Base-by-base conservation (phyloP, 495 filamentous ascomycete genomes). In the Penicillium chermesinum region DNA sequence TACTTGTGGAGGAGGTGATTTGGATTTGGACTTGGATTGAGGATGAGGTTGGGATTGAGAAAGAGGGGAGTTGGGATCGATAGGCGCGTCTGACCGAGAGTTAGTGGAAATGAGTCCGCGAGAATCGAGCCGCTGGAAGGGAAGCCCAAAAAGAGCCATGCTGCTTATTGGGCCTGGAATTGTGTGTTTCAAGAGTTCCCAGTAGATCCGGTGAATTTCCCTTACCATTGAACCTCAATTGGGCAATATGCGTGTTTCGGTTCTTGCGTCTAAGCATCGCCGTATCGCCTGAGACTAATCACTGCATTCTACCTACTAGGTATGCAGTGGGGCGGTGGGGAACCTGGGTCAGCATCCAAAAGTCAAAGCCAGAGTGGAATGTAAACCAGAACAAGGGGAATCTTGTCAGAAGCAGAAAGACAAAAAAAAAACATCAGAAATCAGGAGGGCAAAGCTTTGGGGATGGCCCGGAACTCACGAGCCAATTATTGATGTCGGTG, bases 211-310 rank as follows among this genome's bases (percentile, higher is more conserved):
- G n/a, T n/a, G n/a, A n/a, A n/a, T n/a, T n/a, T n/a, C n/a, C n/a
- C n/a, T n/a, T 47, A 35, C 14, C 51, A 53, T 59, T 46, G 45
- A 62, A 62, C 45, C 50, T 52, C 48, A 59, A 50, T 41, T 59
- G 58, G 42, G 62, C 52, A 36, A 55, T 57, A 63, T 64, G 62
- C 41, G 54, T 54, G 44, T 43, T 34, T 46, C 48, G 59, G 41
- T 62, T 55, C 25, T 41, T 49, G 40, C 50, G 63, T 50, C 61
- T 65, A 57, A 59, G 54, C 62, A 69, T 66, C 51, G 59, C 55
- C 59, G 59, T 58, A 47, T 48, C 45, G 43, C 17, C 38, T 25
- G 40, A 41, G 12, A 25, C 40, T 30, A 41, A 41, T 49, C 33
- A 46, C 32, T 16, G 49, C 50, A 57, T 57, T 44, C 45, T 50